Conservation (phyloP, 2,329 filamentous ascomycete genomes). For the Claviceps africana region DNA sequence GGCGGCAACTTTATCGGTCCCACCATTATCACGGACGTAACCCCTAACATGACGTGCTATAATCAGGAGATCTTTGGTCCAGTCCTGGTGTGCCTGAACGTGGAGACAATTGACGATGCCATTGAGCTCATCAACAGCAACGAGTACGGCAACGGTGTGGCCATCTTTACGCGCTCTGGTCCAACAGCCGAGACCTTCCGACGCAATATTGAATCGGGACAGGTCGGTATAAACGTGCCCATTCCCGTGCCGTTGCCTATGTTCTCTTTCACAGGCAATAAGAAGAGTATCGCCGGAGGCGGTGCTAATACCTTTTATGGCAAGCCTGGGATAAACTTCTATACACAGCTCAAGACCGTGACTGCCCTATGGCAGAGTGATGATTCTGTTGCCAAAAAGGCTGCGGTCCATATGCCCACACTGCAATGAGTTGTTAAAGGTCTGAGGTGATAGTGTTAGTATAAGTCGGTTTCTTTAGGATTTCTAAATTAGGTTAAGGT, state of each 20-base stretch:
- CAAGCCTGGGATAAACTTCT: constrained; percentile 81
- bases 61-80: constrained; percentile 76
- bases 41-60: constrained; percentile 71
- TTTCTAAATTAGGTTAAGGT: background rate
- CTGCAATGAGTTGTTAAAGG: constrained; percentile 16
- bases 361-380: constrained; percentile 80
- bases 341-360: constrained; percentile 95
- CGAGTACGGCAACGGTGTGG: constrained; percentile 75
- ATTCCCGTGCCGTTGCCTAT: constrained; percentile 60
- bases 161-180: constrained; percentile 71
- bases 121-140: constrained; percentile 73
- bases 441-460: background rate
- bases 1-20: constrained; percentile 77
- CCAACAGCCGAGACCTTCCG: constrained; percentile 67
- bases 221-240: constrained; percentile 75
- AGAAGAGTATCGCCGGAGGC: constrained; percentile 84
- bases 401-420: constrained; percentile 75
- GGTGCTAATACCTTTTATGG: constrained; percentile 94
- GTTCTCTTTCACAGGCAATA: constrained; percentile 63
- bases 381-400: constrained; percentile 75
- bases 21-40: constrained; percentile 72
- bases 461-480: background rate
- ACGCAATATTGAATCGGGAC: constrained; percentile 67
- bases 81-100: constrained; percentile 68
- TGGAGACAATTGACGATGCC: constrained; percentile 64